Evolutionary conservation across 1,139 yeast species (phyloP).

Genomic region (Entelexis paramagnoliae): DNA sequence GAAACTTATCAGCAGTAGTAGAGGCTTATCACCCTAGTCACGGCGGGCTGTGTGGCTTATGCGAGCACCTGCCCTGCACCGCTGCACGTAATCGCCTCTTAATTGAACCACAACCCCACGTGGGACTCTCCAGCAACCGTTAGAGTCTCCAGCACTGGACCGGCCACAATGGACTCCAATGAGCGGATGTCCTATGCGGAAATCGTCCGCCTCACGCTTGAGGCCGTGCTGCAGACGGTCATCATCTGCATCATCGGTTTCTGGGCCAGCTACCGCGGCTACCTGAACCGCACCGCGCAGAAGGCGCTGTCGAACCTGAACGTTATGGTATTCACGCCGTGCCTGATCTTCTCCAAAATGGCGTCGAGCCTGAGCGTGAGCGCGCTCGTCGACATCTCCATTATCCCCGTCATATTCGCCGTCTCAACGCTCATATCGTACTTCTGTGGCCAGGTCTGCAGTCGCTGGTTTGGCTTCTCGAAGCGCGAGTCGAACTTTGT

Average conservation of each 20-base stretch:
- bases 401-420: conserved; percentile 64
- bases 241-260: conserved; percentile 63
- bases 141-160: neutral
- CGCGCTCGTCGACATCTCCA: conserved; percentile 56
- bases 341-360: conserved; percentile 67
- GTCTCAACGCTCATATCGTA: conserved; percentile 55
- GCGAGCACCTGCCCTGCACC: neutral
- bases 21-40: neutral
- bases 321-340: conserved; percentile 75
- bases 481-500: conserved; percentile 65
- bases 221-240: conserved; percentile 70
- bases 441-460: conserved; percentile 43
- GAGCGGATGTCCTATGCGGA: conserved; percentile 40
- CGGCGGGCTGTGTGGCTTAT: neutral
- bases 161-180: conserved; percentile 7
- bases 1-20: too few relatives aligned
- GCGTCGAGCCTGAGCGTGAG: conserved; percentile 62
- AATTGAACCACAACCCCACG: neutral
- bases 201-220: conserved; percentile 57
- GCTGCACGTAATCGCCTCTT: conserved; percentile 2
- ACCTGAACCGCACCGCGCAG: conserved; percentile 52
- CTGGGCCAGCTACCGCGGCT: conserved; percentile 51
- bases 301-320: conserved; percentile 56
- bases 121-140: neutral
- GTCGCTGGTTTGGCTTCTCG: conserved; percentile 43